phyloP scores from a whole-genome alignment of 2,329 filamentous ascomycete species.

The Xylariaceae sp. region DNA sequence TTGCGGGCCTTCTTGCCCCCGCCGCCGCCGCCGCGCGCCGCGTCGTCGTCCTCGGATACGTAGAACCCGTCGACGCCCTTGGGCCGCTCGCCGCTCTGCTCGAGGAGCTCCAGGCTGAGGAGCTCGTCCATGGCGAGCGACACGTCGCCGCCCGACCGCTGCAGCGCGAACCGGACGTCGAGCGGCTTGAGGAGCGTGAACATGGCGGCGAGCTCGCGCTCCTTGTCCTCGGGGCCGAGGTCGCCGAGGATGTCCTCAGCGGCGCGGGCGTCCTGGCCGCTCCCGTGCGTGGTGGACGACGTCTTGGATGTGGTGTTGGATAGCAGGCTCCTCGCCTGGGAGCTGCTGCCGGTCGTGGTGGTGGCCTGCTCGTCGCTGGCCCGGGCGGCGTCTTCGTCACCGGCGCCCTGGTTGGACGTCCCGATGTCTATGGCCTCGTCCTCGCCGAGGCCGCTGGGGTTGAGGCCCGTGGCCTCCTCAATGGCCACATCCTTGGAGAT shows the following conservation, averaged over 20 bases:
- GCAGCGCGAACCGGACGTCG: constrained; percentile 59
- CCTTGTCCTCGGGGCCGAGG: constrained; percentile 54
- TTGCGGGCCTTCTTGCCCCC: constrained; percentile 12
- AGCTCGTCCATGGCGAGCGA: constrained; percentile 70
- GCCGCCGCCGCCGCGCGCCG: too few species aligned
- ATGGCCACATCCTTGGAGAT: constrained; percentile 56
- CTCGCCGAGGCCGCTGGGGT: constrained; percentile 63
- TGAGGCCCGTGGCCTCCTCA: constrained; percentile 71
- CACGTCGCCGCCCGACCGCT: constrained; percentile 59
- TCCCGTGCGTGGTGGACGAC: constrained; percentile 13
- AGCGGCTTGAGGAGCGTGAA: constrained; percentile 62
- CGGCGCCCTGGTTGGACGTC: constrained; percentile 9
- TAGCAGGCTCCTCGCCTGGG: constrained; percentile 11
- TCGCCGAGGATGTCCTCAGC: constrained; percentile 25
- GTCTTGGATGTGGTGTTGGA: constrained; percentile 17
- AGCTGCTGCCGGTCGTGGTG: constrained; percentile 21
- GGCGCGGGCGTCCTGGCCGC: constrained; percentile 16
- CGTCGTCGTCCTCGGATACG: constrained; percentile 40
- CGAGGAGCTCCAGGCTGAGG: constrained; percentile 70
- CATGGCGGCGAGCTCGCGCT: constrained; percentile 56
- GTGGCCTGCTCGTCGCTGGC: constrained; percentile 19
- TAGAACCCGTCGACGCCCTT: constrained; percentile 83
- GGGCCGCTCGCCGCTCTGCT: constrained; percentile 52
- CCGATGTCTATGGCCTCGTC: constrained; percentile 15
- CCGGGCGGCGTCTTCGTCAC: constrained; percentile 10